Conservation (phyloP, 106 monocot genomes). For the Dioscorea zingiberensis region DNA sequence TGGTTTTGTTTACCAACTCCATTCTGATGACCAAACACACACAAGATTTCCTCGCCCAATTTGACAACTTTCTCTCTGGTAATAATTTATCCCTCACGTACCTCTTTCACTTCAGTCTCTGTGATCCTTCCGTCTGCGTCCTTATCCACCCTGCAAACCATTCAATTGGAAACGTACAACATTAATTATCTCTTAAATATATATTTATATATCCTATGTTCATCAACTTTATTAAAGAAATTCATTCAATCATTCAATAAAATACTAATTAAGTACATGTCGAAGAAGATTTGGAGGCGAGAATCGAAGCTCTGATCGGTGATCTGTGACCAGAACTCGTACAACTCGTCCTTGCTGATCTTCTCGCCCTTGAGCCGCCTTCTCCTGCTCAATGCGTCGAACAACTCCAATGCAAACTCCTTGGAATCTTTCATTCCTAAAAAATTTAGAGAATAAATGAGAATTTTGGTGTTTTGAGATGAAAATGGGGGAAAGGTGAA, state of each 20-base stretch:
- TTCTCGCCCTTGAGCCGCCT: slow-evolving; percentile 48
- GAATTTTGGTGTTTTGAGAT: not conserved
- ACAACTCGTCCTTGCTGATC: slow-evolving; percentile 77
- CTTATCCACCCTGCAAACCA: slow-evolving; percentile 82
- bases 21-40: too few relatives aligned
- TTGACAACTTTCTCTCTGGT: too few relatives aligned
- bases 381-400: slow-evolving; percentile 72
- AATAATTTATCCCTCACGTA: slow-evolving; percentile 11
- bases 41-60: too few relatives aligned
- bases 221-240: too few relatives aligned
- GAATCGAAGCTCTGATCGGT: slow-evolving; percentile 90
- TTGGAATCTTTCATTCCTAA: slow-evolving; percentile 92
- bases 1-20: too few relatives aligned
- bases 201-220: too few relatives aligned
- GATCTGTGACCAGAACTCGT: slow-evolving; percentile 86
- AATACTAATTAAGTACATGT: slow-evolving; percentile 49
- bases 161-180: not conserved
- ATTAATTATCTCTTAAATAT: too few relatives aligned
- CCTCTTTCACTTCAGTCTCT: slow-evolving; percentile 94
- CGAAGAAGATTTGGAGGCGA: slow-evolving; percentile 93
- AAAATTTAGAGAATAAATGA: not conserved
- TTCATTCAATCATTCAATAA: too few relatives aligned
- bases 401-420: slow-evolving; percentile 89
- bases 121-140: slow-evolving; percentile 81
- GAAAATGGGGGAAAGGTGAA: too few relatives aligned